These are phyloP conservation scores for Geosmithia putterillii DNA, from an alignment of 2,329 filamentous ascomycete genomes.

Conservation along the genomic window DNA sequence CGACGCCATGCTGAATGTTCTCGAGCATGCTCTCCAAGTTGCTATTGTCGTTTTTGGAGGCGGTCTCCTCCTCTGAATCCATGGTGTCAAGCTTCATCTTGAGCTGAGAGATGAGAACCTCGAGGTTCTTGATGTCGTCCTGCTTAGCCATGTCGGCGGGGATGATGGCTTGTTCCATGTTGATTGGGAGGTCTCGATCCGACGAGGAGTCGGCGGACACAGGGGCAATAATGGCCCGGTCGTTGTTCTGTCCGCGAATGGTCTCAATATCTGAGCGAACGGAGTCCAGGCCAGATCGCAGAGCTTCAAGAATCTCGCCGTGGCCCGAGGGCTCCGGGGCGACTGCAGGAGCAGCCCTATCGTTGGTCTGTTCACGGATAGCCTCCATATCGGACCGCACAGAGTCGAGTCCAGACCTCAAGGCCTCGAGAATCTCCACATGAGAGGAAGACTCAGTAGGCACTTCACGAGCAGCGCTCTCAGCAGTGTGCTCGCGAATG, in stretches of 20 bases:
- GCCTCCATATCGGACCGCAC: constrained; percentile 70
- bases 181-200: constrained; percentile 3
- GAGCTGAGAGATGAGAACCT: constrained; percentile 70
- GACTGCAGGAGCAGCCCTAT: constrained; percentile 62
- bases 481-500: constrained; percentile 54
- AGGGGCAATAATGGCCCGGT: constrained; percentile 52
- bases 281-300: constrained; percentile 77
- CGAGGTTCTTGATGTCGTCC: constrained; percentile 75
- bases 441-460: too few relatives aligned
- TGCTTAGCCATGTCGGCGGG: constrained; percentile 44
- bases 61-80: constrained; percentile 15
- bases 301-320: constrained; percentile 75
- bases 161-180: constrained; percentile 12
- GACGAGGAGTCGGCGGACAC: constrained; percentile 27
- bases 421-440: constrained; percentile 57
- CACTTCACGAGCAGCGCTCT: too few relatives aligned
- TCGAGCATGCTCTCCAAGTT: constrained; percentile 23
- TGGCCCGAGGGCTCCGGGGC: constrained; percentile 51
- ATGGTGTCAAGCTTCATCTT: constrained; percentile 65
- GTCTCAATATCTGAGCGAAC: constrained; percentile 67
- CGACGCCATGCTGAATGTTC: constrained; percentile 14
- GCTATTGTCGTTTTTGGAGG: constrained; percentile 25
- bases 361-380: constrained; percentile 69
- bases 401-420: constrained; percentile 64
- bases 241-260: constrained; percentile 61